Evolutionary conservation across 208 protist species (phyloP).

Genomic region (Leishmania gerbilli): DNA sequence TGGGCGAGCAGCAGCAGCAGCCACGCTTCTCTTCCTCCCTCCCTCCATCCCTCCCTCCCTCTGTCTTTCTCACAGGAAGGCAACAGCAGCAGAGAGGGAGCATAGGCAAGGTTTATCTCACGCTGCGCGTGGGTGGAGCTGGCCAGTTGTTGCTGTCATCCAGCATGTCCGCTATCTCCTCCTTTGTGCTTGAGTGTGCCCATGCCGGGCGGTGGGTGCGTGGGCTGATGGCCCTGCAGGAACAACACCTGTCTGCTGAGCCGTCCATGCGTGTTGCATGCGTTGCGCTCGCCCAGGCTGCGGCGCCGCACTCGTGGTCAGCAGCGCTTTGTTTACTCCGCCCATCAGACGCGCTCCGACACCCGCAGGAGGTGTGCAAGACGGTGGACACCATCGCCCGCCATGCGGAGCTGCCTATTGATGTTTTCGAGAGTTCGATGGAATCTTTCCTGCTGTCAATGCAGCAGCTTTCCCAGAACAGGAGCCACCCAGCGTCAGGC

Average conservation of each 20-base stretch:
- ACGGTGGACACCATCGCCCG: slow-evolving; percentile 32
- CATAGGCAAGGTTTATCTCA: neutral
- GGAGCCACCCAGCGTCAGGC: neutral
- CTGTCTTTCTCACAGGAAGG: neutral
- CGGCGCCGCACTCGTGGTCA: slow-evolving; percentile 51
- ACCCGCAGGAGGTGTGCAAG: slow-evolving; percentile 27
- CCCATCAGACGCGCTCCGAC: slow-evolving; percentile 9
- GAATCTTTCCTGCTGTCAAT: slow-evolving; percentile 6
- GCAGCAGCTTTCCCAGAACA: neutral
- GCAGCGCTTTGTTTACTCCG: slow-evolving; percentile 45
- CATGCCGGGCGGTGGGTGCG: slow-evolving; percentile 64
- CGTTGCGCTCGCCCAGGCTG: slow-evolving; percentile 42
- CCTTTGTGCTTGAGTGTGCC: slow-evolving; percentile 72
- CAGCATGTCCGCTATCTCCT: slow-evolving; percentile 59
- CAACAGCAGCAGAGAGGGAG: neutral
- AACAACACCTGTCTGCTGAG: slow-evolving; percentile 24
- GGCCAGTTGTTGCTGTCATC: neutral
- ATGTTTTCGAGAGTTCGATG: slow-evolving; percentile 7
- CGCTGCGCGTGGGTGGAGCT: neutral
- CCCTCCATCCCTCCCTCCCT: too few relatives aligned
- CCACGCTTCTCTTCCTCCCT: neutral
- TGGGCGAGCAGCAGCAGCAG: neutral
- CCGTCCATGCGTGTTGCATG: slow-evolving; percentile 34
- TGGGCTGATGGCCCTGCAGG: slow-evolving; percentile 64
- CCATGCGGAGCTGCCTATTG: slow-evolving; percentile 15